These are phyloP conservation scores for Ogataea pilisensis DNA, from an alignment of 805 yeast species.

Conservation along the genomic window DNA sequence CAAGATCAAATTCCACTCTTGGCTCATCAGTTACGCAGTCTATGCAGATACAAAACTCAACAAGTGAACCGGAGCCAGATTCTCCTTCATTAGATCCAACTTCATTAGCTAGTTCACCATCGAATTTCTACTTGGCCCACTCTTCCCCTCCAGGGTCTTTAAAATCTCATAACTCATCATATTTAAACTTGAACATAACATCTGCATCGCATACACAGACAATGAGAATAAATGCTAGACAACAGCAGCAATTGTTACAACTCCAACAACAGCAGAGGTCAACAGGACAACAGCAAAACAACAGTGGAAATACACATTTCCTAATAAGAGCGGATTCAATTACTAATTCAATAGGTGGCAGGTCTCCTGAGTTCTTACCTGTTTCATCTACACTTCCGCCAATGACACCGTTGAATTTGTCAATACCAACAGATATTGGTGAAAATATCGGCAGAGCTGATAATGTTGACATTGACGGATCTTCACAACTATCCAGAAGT, in stretches of 20 bases:
- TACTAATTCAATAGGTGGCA: constrained; percentile 26
- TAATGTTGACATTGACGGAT: not conserved
- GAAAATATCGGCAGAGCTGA: constrained; percentile 3
- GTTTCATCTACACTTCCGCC: constrained; percentile 33
- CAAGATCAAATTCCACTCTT: not conserved
- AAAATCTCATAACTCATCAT: constrained; percentile 26
- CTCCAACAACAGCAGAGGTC: constrained; percentile 17
- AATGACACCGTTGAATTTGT: constrained; percentile 33
- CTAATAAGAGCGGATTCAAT: constrained; percentile 21
- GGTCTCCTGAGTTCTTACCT: constrained; percentile 33
- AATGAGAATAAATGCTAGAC: constrained; percentile 19
- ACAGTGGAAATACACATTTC: constrained; percentile 4
- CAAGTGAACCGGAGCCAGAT: constrained; percentile 35
- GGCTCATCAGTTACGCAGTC: constrained; percentile 2
- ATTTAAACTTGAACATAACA: constrained; percentile 10
- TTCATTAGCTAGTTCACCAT: constrained; percentile 52
- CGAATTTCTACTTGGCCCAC: constrained; percentile 48
- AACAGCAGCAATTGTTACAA: constrained; percentile 10
- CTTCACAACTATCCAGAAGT: constrained; percentile 4
- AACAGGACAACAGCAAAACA: constrained; percentile 4
- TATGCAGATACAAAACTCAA: constrained; percentile 8
- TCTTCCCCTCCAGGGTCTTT: constrained; percentile 46
- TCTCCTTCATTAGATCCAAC: constrained; percentile 51
- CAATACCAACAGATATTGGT: constrained; percentile 19
- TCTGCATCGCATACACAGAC: constrained; percentile 6